A percentile compares a stretch with the other conserved stretches of the same genome.
These are phyloP conservation scores for Ganoderma leucocontextum DNA, from an alignment of 1,284 basidiomycete species.

Conservation along the genomic window DNA sequence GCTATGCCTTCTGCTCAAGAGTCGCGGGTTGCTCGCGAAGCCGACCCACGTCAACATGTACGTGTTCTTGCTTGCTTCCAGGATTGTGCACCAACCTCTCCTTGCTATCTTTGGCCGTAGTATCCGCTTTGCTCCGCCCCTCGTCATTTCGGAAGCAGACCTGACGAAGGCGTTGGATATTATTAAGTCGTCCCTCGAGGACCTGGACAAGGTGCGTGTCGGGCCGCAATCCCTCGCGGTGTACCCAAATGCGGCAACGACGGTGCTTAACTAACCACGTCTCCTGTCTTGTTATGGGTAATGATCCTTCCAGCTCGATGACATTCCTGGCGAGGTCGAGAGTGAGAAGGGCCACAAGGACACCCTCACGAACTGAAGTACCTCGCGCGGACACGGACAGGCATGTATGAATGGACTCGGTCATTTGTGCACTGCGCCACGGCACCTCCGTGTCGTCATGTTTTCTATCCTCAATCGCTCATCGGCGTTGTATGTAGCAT, in stretches of 20 bases:
- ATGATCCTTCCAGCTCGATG: conserved; percentile 58
- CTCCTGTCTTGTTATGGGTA: conserved; percentile 1
- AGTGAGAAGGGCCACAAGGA: conserved; percentile 64
- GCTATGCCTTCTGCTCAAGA: conserved; percentile 92
- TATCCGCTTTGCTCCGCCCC: conserved; percentile 94
- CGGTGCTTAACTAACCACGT: conserved; percentile 21
- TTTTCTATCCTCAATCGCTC: neutral
- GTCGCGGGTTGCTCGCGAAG: conserved; percentile 91
- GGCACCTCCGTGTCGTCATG: neutral
- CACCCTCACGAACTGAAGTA: conserved; percentile 42
- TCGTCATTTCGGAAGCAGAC: conserved; percentile 92
- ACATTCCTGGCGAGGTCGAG: conserved; percentile 75
- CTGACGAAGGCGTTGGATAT: conserved; percentile 78
- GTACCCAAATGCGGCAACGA: conserved; percentile 8
- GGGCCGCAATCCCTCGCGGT: neutral
- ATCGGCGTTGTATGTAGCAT: conserved; percentile 12
- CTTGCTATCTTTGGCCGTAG: conserved; percentile 47
- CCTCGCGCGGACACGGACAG: conserved; percentile 3
- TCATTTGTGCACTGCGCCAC: neutral
- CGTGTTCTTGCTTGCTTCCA: conserved; percentile 12
- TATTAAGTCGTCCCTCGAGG: conserved; percentile 80
- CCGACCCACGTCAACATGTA: conserved; percentile 96
- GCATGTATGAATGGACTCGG: conserved; percentile 1
- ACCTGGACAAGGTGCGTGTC: conserved; percentile 81
- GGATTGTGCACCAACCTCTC: conserved; percentile 13